A percentile compares a stretch with the other conserved stretches of the same genome.
phyloP scores from a whole-genome alignment of 176 grass and related monocot species.

The Triticum aestivum region IWGSC_CS_RefSeq_v2.1 NC_057805.1:8893601-8894100 shows the following conservation, averaged over 20 bases:
- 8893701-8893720: constrained; percentile 29
- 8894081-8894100: background rate
- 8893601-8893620: constrained; percentile 31
- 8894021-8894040: background rate
- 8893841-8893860: background rate
- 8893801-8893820: constrained; percentile 7
- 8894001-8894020: background rate
- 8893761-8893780: constrained; percentile 39
- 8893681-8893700: constrained; percentile 69
- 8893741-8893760: constrained; percentile 52
- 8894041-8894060: background rate
- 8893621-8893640: constrained; percentile 49
- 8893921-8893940: constrained; percentile 28
- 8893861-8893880: background rate
- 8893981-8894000: background rate
- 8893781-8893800: background rate
- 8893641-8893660: constrained; percentile 59
- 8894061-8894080: background rate
- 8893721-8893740: constrained; percentile 37
- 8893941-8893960: constrained; percentile 28
- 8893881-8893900: constrained; percentile 14
- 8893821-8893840: background rate
- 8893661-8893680: constrained; percentile 66
- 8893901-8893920: constrained; percentile 6
- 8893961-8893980: constrained; percentile 28